These are phyloP conservation scores for Acacia pycnantha DNA, from an alignment of 331 rosid species.

Conservation along the genomic window DNA sequence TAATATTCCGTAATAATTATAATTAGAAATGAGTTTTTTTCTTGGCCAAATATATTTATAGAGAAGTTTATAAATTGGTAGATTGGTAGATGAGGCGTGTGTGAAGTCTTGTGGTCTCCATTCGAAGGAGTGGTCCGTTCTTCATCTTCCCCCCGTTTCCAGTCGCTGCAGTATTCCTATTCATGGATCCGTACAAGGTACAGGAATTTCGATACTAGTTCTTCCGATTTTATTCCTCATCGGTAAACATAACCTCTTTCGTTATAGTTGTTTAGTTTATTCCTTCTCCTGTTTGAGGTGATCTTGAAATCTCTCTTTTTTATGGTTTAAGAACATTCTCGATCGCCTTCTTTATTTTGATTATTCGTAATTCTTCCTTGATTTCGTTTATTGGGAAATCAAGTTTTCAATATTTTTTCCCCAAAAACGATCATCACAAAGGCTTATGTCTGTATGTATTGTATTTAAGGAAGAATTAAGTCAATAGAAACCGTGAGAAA, in stretches of 20 bases:
- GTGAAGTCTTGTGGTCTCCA: neutral
- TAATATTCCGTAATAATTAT: neutral
- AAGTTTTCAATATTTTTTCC: neutral
- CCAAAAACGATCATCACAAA: neutral
- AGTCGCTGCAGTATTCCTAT: neutral
- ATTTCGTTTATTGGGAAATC: neutral
- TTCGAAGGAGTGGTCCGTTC: neutral
- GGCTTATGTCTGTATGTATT: neutral
- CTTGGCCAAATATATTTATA: neutral
- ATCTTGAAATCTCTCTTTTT: neutral
- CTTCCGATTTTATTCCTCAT: neutral
- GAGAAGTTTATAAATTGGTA: neutral
- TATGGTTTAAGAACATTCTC: neutral
- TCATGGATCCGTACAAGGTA: conserved; percentile 37
- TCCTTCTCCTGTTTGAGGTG: neutral
- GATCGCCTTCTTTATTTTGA: neutral
- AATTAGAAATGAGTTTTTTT: neutral
- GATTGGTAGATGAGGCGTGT: too few relatives aligned
- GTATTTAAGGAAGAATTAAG: neutral
- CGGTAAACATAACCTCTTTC: neutral
- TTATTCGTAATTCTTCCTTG: neutral
- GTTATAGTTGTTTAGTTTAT: neutral
- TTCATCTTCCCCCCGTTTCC: neutral
- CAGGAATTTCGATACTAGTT: neutral
- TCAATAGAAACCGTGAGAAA: neutral